Percentiles rank a stretch among this genome's conserved stretches.
These are phyloP conservation scores for Colletotrichum cuscutae DNA, from an alignment of 2,329 filamentous ascomycete species.

Conservation along the genomic window DNA sequence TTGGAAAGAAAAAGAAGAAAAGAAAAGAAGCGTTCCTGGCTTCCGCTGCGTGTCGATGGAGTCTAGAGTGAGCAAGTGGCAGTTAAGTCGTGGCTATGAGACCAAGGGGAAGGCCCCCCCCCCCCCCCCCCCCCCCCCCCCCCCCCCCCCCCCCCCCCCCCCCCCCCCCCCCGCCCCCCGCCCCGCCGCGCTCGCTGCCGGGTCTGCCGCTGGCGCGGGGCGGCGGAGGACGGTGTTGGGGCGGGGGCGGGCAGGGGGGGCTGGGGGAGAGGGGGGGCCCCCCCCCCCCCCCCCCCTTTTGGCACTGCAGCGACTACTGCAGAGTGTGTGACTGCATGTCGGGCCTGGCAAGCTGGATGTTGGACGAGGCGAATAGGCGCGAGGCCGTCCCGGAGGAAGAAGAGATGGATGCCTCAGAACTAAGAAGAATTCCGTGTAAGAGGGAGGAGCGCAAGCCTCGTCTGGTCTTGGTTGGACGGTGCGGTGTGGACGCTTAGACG, in stretches of 20 bases:
- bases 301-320: constrained; percentile 29
- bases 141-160: too few species aligned
- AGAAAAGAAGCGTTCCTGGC: neutral
- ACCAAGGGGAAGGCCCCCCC: constrained; percentile 1
- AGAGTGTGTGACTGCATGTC: constrained; percentile 8
- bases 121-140: too few species aligned
- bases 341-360: neutral
- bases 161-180: too few species aligned
- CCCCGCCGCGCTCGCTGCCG: too few species aligned
- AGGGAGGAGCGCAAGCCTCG: constrained; percentile 7
- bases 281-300: neutral
- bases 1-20: constrained; percentile 8
- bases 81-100: constrained; percentile 29
- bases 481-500: constrained; percentile 17
- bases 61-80: constrained; percentile 28
- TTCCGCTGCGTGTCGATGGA: constrained; percentile 17
- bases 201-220: too few species aligned
- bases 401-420: neutral
- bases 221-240: too few species aligned
- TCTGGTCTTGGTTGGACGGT: constrained; percentile 19
- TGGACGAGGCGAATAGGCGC: constrained; percentile 18
- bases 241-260: too few species aligned
- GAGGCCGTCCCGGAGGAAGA: neutral
- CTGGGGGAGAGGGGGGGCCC: too few species aligned
- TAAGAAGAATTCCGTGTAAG: neutral